Evolutionary conservation across 352 stramenopile genomes (phyloP).

Genomic region (Phytopythium vexans): DNA sequence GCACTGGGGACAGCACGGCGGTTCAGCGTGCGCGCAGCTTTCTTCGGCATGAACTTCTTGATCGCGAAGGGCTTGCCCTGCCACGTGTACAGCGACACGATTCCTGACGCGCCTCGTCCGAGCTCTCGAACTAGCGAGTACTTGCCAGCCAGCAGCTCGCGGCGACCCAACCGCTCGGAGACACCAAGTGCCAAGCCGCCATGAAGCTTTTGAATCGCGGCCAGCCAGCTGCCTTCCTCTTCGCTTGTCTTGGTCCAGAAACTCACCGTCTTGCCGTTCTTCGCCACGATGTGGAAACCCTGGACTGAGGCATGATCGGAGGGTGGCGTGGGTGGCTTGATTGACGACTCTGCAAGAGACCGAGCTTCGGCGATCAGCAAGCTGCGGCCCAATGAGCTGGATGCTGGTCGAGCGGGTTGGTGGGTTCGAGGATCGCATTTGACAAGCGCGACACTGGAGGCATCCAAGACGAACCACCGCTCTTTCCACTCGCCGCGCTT

Average conservation of each 20-base stretch:
- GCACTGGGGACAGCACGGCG: slow-evolving; percentile 27
- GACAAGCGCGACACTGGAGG: slow-evolving; percentile 28
- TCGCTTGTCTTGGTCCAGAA: slow-evolving; percentile 40
- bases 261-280: slow-evolving; percentile 19
- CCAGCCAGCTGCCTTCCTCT: slow-evolving; percentile 46
- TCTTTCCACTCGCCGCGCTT: slow-evolving; percentile 53
- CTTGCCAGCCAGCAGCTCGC: slow-evolving; percentile 59
- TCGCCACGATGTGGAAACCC: slow-evolving; percentile 34
- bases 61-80: slow-evolving; percentile 62
- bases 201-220: slow-evolving; percentile 29
- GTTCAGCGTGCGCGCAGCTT: slow-evolving; percentile 50
- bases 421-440: slow-evolving; percentile 40
- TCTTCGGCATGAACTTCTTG: slow-evolving; percentile 68
- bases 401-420: slow-evolving; percentile 22
- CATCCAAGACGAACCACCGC: slow-evolving; percentile 68
- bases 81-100: slow-evolving; percentile 72
- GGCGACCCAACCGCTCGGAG: slow-evolving; percentile 41
- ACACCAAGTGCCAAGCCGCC: slow-evolving; percentile 51
- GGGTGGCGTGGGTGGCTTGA: background rate
- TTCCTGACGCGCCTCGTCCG: slow-evolving; percentile 60
- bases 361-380: slow-evolving; percentile 26
- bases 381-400: slow-evolving; percentile 29
- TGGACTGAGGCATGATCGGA: background rate
- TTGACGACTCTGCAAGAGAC: slow-evolving; percentile 14
- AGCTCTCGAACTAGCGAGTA: slow-evolving; percentile 71